These are phyloP conservation scores for Podospora sp. DNA, from an alignment of 495 filamentous ascomycete species.

Conservation along the genomic window DNA sequence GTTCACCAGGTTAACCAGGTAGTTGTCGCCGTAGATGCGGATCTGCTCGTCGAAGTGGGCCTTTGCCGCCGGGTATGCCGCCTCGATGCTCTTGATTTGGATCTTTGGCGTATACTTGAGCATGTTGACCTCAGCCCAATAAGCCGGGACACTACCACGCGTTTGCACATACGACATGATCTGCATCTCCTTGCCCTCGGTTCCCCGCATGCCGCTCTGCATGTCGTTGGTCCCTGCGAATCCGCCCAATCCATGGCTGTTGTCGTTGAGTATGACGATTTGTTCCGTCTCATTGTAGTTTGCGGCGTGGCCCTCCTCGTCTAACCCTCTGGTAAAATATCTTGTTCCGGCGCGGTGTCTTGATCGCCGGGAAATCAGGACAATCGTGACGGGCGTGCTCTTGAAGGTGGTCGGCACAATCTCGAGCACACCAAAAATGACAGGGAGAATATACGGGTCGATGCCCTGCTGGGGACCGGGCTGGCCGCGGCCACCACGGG, in stretches of 20 bases:
- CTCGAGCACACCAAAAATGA: slow-evolving; percentile 92
- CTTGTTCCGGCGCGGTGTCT: slow-evolving; percentile 85
- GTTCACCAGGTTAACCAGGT: slow-evolving; percentile 94
- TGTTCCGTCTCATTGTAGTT: slow-evolving; percentile 99
- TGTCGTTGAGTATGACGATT: slow-evolving; percentile 81
- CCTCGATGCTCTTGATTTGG: slow-evolving; percentile 81
- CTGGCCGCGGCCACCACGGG: slow-evolving; percentile 51
- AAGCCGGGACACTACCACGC: slow-evolving; percentile 89
- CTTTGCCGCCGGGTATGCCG: slow-evolving; percentile 75
- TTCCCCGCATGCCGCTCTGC: slow-evolving; percentile 65
- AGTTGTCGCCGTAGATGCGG: slow-evolving; percentile 89
- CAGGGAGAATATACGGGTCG: slow-evolving; percentile 92
- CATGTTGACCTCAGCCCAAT: slow-evolving; percentile 92
- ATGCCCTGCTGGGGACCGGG: slow-evolving; percentile 71
- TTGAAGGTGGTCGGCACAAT: slow-evolving; percentile 82
- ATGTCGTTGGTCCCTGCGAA: slow-evolving; percentile 76
- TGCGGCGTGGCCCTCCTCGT: slow-evolving; percentile 88
- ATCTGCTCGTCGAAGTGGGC: slow-evolving; percentile 94
- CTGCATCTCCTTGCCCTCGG: slow-evolving; percentile 71
- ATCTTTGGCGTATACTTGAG: slow-evolving; percentile 87
- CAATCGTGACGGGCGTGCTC: slow-evolving; percentile 77
- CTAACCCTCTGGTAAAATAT: slow-evolving; percentile 91
- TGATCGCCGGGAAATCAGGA: slow-evolving; percentile 83
- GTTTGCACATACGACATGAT: slow-evolving; percentile 94
- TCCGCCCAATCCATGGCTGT: slow-evolving; percentile 68